A percentile compares a stretch with the other conserved stretches of the same genome.
phyloP scores from a whole-genome alignment of 371 early-diverging fungal species.

The Rhizopus microsporus region DNA sequence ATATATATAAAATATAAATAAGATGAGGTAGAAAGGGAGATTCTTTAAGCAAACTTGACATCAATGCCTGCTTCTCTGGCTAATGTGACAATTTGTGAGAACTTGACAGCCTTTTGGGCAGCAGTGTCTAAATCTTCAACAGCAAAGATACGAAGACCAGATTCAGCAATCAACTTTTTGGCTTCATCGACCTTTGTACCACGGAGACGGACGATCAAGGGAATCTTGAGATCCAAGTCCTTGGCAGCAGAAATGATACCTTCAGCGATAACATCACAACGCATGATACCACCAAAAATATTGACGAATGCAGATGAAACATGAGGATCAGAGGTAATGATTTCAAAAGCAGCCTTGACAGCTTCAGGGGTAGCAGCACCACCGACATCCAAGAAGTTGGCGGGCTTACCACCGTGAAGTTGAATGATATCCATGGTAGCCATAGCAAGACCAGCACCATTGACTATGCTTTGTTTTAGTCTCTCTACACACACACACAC shows the following conservation, averaged over 20 bases:
- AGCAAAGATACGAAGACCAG: constrained; percentile 90
- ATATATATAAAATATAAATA: background rate
- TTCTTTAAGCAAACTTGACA: constrained; percentile 54
- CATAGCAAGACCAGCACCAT: constrained; percentile 99
- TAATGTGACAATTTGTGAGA: constrained; percentile 83
- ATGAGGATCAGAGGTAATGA: constrained; percentile 93
- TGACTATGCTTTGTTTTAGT: constrained; percentile 57
- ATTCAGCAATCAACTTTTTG: constrained; percentile 74
- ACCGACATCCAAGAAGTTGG: constrained; percentile 99
- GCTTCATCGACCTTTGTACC: constrained; percentile 70
- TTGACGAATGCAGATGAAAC: constrained; percentile 97
- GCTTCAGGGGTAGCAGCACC: constrained; percentile 94
- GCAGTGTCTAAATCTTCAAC: constrained; percentile 95
- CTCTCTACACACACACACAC: constrained; percentile 3
- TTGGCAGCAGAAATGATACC: constrained; percentile 96
- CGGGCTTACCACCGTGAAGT: constrained; percentile 98
- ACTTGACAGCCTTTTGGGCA: constrained; percentile 91
- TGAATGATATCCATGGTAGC: constrained; percentile 99
- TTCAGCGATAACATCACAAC: constrained; percentile 97
- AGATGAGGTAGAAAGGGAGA: background rate
- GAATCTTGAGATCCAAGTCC: constrained; percentile 88
- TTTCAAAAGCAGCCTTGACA: constrained; percentile 98
- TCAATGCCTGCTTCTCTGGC: constrained; percentile 71
- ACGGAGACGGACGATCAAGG: constrained; percentile 95
- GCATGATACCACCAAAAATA: constrained; percentile 99